These are phyloP conservation scores for Colletotrichum incanum DNA, from an alignment of 2,329 filamentous ascomycete species.

Conservation along the genomic window DNA sequence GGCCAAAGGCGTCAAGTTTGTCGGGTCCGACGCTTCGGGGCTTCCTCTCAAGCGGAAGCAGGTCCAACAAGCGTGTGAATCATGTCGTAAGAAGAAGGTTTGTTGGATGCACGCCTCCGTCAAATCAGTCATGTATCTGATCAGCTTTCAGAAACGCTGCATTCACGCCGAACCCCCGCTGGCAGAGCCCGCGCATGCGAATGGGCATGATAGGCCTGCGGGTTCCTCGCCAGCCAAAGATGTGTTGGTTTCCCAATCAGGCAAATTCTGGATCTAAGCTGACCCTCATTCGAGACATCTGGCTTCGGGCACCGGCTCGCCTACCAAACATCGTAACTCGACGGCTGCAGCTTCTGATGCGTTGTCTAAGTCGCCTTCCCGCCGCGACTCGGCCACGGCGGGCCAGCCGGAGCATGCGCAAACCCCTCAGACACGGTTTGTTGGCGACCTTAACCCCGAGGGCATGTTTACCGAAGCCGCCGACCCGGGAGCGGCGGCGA, in stretches of 20 bases:
- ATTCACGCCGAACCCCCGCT: conserved; percentile 56
- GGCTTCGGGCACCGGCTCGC: conserved; percentile 9
- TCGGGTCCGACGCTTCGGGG: conserved; percentile 68
- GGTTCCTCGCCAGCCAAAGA: conserved; percentile 24
- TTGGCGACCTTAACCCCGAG: conserved; percentile 74
- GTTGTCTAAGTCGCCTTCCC: conserved; percentile 14
- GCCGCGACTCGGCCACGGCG: conserved; percentile 23
- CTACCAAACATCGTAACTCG: conserved; percentile 28
- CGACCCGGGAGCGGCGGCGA: conserved; percentile 54
- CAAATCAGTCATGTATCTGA: conserved; percentile 18
- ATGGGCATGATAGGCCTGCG: conserved; percentile 18
- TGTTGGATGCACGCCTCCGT: conserved; percentile 18
- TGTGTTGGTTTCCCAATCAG: conserved; percentile 41
- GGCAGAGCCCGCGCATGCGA: conserved; percentile 11
- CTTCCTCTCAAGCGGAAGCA: conserved; percentile 73
- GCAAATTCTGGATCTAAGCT: conserved; percentile 27
- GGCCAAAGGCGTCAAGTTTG: conserved; percentile 65
- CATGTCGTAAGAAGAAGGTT: conserved; percentile 71
- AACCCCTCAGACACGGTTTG: conserved; percentile 59
- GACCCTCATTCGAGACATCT: conserved; percentile 3
- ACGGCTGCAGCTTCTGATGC: conserved; percentile 7
- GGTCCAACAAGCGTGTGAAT: conserved; percentile 70
- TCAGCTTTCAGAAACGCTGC: conserved; percentile 62
- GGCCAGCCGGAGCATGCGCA: conserved; percentile 23
- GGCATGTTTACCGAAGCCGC: conserved; percentile 72